Base-by-base conservation (phyloP, 1,139 yeast species). In the Suhomyces anneliseae region DNA sequence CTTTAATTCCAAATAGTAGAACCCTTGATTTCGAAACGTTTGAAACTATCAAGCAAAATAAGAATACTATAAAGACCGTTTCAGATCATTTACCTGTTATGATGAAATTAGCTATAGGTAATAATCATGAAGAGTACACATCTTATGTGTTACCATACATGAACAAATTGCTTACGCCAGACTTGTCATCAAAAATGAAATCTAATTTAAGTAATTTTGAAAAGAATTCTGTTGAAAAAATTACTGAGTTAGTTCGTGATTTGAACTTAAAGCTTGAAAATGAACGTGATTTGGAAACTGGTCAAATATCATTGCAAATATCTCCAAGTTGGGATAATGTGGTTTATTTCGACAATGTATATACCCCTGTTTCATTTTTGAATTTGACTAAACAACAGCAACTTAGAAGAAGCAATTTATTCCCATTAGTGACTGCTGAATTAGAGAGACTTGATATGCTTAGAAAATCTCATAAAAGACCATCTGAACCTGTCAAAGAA, bases 121-220 rank as follows among this genome's bases (percentile, higher is more conserved):
- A 65, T 6, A 65, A 64, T 36, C 69, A 53, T 55, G 78, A 54
- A 7, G 53, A 59, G 8, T 60, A 65, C 37, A 60, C 70, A 7
- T 53, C 64, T 11, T 62, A 63, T 38, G 59, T 72, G 12, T 52
- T 85, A 15, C 87, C 87, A 2, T 69, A 70, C 44, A 45, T 83
- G 36, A 72, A 75, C 47, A 56, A 60, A 24, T 70, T 83, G 39
- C 47, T 84, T 6, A 65, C 75, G 0, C 83, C 85, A 0, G 61
- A 55, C 9, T 46, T 60, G 10, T 60, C 69, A 3, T 58, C 62
- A 2, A 69, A 65, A 50, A 53, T 58, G 37, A 70, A 68, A 49
- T 54, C 64, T 4, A 57, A 60, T 12, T 52, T 65, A 43, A 54
- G 48, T 36, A 60, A 53, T 1, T 56, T 52, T 44, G 77, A 73